A percentile compares a stretch with the other conserved stretches of the same genome.
Conservation (phyloP, 2,329 filamentous ascomycete species). For the Chaetothyriales sp. region DNA sequence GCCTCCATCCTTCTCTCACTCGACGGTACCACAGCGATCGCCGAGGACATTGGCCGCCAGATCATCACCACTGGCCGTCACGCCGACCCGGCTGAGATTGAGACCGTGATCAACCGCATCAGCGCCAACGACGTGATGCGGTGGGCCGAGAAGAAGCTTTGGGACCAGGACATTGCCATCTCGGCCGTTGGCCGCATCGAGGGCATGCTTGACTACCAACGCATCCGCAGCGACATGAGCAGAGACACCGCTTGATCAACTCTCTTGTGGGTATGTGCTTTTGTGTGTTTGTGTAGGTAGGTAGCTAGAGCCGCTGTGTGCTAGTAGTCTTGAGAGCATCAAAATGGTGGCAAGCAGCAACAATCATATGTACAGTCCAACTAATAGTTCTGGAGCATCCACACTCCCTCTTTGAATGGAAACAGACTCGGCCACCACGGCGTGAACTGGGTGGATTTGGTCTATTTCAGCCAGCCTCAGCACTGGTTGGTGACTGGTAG, state of each 20-base stretch:
- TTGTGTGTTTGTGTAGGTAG: not conserved
- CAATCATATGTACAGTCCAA: no score
- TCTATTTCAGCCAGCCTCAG: no score
- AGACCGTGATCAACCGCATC: constrained; percentile 75
- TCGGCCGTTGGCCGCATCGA: constrained; percentile 88
- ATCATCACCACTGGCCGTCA: constrained; percentile 93
- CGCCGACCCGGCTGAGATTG: constrained; percentile 82
- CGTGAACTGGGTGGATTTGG: no score
- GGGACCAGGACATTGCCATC: constrained; percentile 93
- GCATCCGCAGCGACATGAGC: constrained; percentile 65
- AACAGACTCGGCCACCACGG: no score
- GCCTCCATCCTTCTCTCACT: constrained; percentile 93
- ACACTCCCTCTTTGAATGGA: no score
- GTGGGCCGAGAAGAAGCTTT: constrained; percentile 86
- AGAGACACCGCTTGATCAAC: constrained; percentile 42
- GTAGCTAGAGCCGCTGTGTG: not conserved
- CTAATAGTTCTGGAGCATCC: no score
- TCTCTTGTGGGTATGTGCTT: not conserved
- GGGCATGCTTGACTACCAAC: constrained; percentile 45
- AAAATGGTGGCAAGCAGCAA: no score
- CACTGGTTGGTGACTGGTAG: no score
- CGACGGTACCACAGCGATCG: constrained; percentile 90
- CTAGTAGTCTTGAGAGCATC: not conserved
- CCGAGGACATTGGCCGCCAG: constrained; percentile 96
- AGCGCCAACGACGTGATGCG: constrained; percentile 94